A percentile compares a stretch with the other conserved stretches of the same genome.
Conservation (phyloP, 148 eudicot genomes). For the Chenopodium quinoa region DNA sequence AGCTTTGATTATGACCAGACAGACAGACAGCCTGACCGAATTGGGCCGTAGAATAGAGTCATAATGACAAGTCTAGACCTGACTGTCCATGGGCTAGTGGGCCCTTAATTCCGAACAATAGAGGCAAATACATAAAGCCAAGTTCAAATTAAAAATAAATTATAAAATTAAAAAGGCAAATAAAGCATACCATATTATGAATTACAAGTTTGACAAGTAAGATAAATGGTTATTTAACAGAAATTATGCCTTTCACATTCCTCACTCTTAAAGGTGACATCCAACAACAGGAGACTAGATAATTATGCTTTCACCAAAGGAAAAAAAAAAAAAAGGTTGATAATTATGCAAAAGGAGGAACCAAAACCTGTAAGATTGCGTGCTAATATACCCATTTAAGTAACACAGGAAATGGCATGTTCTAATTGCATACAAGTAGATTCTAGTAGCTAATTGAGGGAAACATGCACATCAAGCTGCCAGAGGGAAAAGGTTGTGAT, state of each 20-base stretch:
- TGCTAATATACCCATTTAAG: background rate
- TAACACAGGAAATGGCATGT: background rate
- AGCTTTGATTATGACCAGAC: background rate
- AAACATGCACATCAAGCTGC: background rate
- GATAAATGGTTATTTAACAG: background rate
- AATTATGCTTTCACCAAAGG: too few species aligned
- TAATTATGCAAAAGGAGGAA: background rate
- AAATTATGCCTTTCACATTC: background rate
- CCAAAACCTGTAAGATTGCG: constrained; percentile 2
- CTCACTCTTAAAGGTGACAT: background rate
- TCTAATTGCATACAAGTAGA: background rate
- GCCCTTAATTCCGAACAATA: too few species aligned
- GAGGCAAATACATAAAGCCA: too few species aligned
- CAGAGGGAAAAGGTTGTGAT: background rate
- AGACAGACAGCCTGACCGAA: background rate
- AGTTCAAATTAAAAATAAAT: too few species aligned
- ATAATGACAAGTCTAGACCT: background rate
- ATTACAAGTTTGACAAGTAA: background rate
- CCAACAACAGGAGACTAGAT: background rate
- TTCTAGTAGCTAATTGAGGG: background rate
- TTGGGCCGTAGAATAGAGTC: background rate
- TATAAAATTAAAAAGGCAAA: background rate
- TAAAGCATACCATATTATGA: background rate
- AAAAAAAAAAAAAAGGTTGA: too few species aligned
- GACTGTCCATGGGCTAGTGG: too few species aligned